Base-by-base conservation (phyloP, 2,329 filamentous ascomycete species). In the Plectosphaerella plurivora region DNA sequence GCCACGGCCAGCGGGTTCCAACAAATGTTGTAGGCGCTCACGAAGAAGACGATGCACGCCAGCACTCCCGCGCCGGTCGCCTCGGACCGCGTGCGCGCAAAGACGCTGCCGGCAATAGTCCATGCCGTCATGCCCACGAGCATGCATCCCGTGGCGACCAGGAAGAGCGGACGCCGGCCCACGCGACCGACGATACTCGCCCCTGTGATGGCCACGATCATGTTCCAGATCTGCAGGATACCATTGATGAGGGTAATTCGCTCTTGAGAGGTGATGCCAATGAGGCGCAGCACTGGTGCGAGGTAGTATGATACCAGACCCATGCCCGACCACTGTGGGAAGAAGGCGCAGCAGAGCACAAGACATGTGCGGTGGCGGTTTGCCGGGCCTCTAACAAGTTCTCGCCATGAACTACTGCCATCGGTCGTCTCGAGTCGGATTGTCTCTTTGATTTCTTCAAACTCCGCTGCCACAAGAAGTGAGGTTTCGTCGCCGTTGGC, bases 291-390 rank as follows among this genome's bases (percentile, higher is more conserved):
- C 49, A 56, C 50, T 12, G 35, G 48, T 9, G 50, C 51, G 20
- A 49, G 45, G 25, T 53, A 53, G 1, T 53, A 49, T 2, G 45
- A 49, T 1, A 52, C 25, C 16, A 52, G 7, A 3, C 50, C 50
- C 1, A 49, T 52, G 9, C 68, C 68, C 5, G 60, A 64, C 60
- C 65, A 68, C 46, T 73, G 69, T 1, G 67, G 69, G 51, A 76
- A 76, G 45, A 76, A 69, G 0, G 68, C 73, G 63, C 77, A 73
- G 20, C 64, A 65, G 2, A 73, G 51, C 1, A 75, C 67, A 8
- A 75, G 64, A 54, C 73, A 70, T 22, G 66, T 59, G 1, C 66
- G 60, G 47, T 66, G 66, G 2, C 66, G 62, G 50, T 67, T 68
- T 1, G 65, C 65, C 14, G 52, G 54, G 20, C 64, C 66, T 25